phyloP scores from a whole-genome alignment of 768 basidiomycete species.

The Boletus vermiculosoides region DNA sequence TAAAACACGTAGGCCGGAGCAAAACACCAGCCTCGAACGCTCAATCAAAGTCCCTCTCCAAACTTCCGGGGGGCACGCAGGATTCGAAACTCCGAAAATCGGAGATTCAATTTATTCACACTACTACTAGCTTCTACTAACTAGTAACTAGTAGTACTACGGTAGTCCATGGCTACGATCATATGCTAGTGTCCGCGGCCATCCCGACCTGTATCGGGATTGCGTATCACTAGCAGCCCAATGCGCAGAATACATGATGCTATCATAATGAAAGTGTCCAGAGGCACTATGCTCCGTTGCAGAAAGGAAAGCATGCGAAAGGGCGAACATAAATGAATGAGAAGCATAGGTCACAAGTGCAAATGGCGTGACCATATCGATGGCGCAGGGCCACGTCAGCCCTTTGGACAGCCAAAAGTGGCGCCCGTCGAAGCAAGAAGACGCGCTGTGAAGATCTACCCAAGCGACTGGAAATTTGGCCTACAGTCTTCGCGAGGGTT shows the following conservation, averaged over 20 bases:
- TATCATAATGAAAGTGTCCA: slow-evolving; percentile 1
- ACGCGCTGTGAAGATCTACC: neutral
- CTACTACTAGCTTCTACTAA: neutral
- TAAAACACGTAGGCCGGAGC: slow-evolving; percentile 35
- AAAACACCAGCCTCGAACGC: slow-evolving; percentile 31
- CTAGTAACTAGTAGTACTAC: neutral
- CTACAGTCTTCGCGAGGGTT: slow-evolving; percentile 24
- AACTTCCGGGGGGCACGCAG: slow-evolving; percentile 13
- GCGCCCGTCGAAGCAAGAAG: neutral
- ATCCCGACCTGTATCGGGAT: neutral
- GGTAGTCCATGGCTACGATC: neutral
- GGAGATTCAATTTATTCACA: slow-evolving; percentile 13
- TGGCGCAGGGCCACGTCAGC: neutral
- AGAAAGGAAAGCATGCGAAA: neutral
- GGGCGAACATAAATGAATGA: neutral
- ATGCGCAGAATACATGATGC: neutral
- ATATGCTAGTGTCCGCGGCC: neutral
- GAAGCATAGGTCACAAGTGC: neutral
- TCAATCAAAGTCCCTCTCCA: slow-evolving; percentile 21
- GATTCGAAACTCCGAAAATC: slow-evolving; percentile 21
- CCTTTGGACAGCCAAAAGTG: neutral
- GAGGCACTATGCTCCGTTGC: neutral
- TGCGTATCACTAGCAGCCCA: neutral
- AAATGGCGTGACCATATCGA: neutral
- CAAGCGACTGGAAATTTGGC: neutral